Percentiles rank a stretch among this genome's conserved stretches.
Conservation (phyloP, 2,329 filamentous ascomycete genomes). For the Graphilbum fragrans region DNA sequence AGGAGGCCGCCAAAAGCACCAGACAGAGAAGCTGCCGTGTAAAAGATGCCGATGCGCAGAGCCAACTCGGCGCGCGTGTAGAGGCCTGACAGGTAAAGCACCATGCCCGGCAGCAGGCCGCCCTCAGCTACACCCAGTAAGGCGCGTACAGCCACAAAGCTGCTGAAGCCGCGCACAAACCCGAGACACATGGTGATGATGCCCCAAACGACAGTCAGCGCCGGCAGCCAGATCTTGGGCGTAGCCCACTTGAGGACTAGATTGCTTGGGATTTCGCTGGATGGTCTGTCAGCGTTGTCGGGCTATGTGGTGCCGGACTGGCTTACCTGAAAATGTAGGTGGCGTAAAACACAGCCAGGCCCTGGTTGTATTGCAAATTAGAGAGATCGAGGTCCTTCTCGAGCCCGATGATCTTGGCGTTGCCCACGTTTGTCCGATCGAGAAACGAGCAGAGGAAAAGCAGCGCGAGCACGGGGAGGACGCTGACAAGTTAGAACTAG, state of each 20-base stretch:
- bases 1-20: constrained; percentile 53
- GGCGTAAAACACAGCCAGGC: constrained; percentile 52
- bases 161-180: constrained; percentile 37
- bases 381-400: constrained; percentile 44
- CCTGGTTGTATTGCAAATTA: constrained; percentile 51
- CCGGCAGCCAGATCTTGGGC: constrained; percentile 47
- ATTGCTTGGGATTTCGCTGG: constrained; percentile 51
- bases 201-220: constrained; percentile 45
- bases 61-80: constrained; percentile 49
- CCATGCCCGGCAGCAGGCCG: constrained; percentile 53
- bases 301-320: neutral
- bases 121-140: constrained; percentile 52
- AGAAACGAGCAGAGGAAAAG: constrained; percentile 53
- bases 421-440: constrained; percentile 63
- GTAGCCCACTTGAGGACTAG: constrained; percentile 49
- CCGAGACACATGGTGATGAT: constrained; percentile 44
- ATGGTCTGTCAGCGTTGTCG: neutral
- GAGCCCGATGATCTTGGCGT: constrained; percentile 53
- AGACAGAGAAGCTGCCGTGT: constrained; percentile 52
- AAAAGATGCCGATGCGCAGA: constrained; percentile 54
- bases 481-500: neutral
- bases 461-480: constrained; percentile 50
- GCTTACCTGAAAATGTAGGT: constrained; percentile 44
- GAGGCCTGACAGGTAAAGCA: constrained; percentile 50
- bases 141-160: constrained; percentile 50